These are phyloP conservation scores for Ceratocystis ficicola DNA, from an alignment of 2,329 filamentous ascomycete genomes.

Conservation along the genomic window DNA sequence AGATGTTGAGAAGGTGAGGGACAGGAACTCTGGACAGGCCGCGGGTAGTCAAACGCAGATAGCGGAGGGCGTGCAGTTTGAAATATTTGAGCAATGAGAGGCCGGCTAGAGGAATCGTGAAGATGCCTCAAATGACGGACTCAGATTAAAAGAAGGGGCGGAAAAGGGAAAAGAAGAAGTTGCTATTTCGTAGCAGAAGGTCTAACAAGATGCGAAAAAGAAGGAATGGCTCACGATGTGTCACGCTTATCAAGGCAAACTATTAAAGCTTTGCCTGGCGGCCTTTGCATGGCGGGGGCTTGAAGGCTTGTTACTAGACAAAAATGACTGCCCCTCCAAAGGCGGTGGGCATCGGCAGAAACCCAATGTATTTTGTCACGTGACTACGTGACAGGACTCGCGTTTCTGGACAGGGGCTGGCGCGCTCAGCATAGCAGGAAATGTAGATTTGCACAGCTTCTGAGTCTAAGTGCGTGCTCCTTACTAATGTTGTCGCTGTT, in stretches of 20 bases:
- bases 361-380: neutral
- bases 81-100: constrained; percentile 26
- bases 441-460: too few species aligned
- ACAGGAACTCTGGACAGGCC: constrained; percentile 30
- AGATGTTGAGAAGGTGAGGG: constrained; percentile 31
- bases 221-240: constrained; percentile 15
- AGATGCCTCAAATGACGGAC: constrained; percentile 25
- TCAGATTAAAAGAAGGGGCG: neutral
- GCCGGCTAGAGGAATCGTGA: constrained; percentile 35
- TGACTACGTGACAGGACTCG: constrained; percentile 14
- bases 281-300: constrained; percentile 15
- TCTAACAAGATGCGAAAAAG: neutral
- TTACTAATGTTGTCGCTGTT: too few species aligned
- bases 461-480: neutral
- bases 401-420: neutral
- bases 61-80: constrained; percentile 37
- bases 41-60: constrained; percentile 29
- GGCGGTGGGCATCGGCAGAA: constrained; percentile 20
- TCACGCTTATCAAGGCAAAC: constrained; percentile 11
- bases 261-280: constrained; percentile 13
- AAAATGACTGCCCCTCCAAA: constrained; percentile 18
- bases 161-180: neutral
- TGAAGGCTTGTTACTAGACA: neutral
- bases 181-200: neutral
- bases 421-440: too few species aligned